These are phyloP conservation scores for Arachnomyces sp. DNA, from an alignment of 2,329 filamentous ascomycete species.

Conservation along the genomic window DNA sequence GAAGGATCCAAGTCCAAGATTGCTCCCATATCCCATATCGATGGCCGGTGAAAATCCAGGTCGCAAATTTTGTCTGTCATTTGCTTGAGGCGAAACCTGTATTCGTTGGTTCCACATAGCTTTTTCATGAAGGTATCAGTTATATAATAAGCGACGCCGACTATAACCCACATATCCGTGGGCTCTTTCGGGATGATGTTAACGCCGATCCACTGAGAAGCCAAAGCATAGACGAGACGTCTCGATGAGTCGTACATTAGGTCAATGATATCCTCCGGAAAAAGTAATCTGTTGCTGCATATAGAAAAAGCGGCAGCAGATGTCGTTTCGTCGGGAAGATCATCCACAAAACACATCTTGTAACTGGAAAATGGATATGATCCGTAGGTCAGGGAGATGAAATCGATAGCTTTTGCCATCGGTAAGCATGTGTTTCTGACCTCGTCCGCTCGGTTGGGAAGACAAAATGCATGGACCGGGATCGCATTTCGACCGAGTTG, in stretches of 20 bases:
- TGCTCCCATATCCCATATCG: slow-evolving; percentile 71
- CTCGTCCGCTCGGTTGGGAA: slow-evolving; percentile 74
- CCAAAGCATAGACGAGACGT: slow-evolving; percentile 72
- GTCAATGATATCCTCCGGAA: slow-evolving; percentile 77
- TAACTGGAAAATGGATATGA: slow-evolving; percentile 88
- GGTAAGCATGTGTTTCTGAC: slow-evolving; percentile 81
- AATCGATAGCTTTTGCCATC: slow-evolving; percentile 78
- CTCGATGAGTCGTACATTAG: slow-evolving; percentile 74
- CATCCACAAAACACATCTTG: slow-evolving; percentile 90
- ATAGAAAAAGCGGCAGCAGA: slow-evolving; percentile 78
- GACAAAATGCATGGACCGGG: slow-evolving; percentile 83
- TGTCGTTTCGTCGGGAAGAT: slow-evolving; percentile 66
- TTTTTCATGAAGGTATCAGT: slow-evolving; percentile 86
- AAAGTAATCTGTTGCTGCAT: slow-evolving; percentile 78
- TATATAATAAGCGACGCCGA: slow-evolving; percentile 90
- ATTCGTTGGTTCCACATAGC: slow-evolving; percentile 90
- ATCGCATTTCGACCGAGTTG: slow-evolving; percentile 82
- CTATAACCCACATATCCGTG: slow-evolving; percentile 78
- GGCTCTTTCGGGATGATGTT: slow-evolving; percentile 79
- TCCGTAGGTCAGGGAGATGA: slow-evolving; percentile 79
- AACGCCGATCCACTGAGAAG: slow-evolving; percentile 90
- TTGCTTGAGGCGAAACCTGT: slow-evolving; percentile 80
- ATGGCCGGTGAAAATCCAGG: slow-evolving; percentile 72
- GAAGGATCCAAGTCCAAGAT: slow-evolving; percentile 71
- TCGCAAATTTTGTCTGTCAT: slow-evolving; percentile 76